Evolutionary conservation across 306 rosid species (phyloP), one percentile per base, ranked within the genome.

Genomic region (Acacia melanoxylon): DNA sequence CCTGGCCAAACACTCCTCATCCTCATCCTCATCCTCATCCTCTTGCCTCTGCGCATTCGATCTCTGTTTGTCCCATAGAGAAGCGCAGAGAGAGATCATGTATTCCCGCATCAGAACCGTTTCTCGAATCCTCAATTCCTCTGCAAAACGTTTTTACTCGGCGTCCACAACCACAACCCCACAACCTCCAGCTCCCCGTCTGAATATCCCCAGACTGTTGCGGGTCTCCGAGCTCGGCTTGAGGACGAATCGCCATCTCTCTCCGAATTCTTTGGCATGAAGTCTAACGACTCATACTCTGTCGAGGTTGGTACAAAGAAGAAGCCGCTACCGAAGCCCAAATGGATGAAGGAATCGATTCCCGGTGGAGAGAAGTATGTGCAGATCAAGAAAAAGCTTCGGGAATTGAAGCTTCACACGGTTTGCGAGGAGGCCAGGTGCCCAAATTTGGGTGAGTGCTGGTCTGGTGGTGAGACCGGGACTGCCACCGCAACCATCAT

Each of bases 381-480:
- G 51, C 99, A 96, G 82, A 96, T 96, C 79, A 96, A 96, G 96
- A 93, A 91, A 88, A 96, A 92, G 89, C 98, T 96, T 40, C 86
- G 97, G 4, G 97, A 93, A 24, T 84, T 93, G 97, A 96, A 93
- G 83, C 97, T 96, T 31, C 97, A 93, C 86, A 96, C 99, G 0
- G 98, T 96, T 46, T 96, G 99, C 73, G 99, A 96, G 85, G 99
- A 96, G 83, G 99, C 98, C 3, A 86, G 70, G 46, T 95, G 99
- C 73, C 99, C 99, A 62, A 96, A 96, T 77, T 84, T 96, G 78
- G 97, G 97, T 0, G 99, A 96, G 89, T 96, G 99, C 88, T 96
- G 99, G 98, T 96, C 99, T 69, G 99, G 99, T 51, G 99, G 99
- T 25, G 98, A 96, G 87, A 96, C 99, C 0, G 99, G 98, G 9